These are phyloP conservation scores for Chaetomium cochliodes DNA, from an alignment of 495 filamentous ascomycete genomes.

Conservation along the genomic window DNA sequence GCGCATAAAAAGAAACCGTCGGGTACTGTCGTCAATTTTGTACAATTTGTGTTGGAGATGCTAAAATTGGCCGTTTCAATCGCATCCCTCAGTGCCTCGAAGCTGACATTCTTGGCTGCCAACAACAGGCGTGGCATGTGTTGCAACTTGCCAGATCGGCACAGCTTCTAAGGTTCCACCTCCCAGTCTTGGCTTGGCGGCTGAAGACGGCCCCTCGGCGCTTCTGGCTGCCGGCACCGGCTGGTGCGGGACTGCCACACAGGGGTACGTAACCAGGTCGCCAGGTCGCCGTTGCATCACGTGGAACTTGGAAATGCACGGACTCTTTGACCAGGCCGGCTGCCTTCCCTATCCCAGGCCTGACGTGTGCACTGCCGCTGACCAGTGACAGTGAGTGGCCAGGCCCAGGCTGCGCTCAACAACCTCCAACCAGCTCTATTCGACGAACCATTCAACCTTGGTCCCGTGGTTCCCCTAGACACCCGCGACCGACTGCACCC, in stretches of 20 bases:
- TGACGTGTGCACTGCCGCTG: constrained; percentile 33
- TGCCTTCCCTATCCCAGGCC: constrained; percentile 23
- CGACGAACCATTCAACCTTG: constrained; percentile 24
- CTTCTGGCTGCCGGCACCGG: constrained; percentile 16
- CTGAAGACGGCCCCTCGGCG: not conserved
- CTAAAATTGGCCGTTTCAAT: constrained; percentile 3
- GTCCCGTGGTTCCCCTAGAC: constrained; percentile 29
- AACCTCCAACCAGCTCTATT: constrained; percentile 23
- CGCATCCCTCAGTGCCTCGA: not conserved
- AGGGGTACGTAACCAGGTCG: constrained; percentile 12
- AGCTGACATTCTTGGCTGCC: constrained; percentile 18
- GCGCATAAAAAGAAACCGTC: not conserved
- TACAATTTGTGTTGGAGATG: not conserved
- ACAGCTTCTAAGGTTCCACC: not conserved
- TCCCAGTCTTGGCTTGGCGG: constrained; percentile 13
- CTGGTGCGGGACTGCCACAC: constrained; percentile 10
- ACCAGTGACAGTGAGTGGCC: constrained; percentile 23
- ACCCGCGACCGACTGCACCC: constrained; percentile 10
- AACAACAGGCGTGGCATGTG: constrained; percentile 22
- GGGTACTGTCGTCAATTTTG: not conserved
- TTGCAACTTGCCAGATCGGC: constrained; percentile 26
- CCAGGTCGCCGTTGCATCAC: constrained; percentile 25
- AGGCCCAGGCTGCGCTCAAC: constrained; percentile 27
- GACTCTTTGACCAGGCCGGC: constrained; percentile 12
- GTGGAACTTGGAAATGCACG: constrained; percentile 28